Conservation (phyloP, 2,329 filamentous ascomycete species). For the Huntiella bhutanensis region DNA sequence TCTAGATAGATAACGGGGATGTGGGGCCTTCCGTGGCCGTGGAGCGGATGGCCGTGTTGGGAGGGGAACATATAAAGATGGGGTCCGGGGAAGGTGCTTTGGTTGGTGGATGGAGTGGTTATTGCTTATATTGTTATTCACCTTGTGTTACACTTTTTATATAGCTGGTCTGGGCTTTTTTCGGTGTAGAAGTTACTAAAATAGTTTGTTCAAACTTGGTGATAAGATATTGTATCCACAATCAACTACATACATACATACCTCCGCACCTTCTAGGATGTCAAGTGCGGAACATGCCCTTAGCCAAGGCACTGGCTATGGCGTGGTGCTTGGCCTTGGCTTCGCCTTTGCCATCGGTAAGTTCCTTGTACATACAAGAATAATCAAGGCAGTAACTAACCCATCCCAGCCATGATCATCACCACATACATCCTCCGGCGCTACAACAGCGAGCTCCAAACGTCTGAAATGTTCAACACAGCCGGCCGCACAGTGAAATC, state of each 20-base stretch:
- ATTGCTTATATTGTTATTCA: no score
- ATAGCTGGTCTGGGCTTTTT: no score
- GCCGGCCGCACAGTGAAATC: constrained; percentile 78
- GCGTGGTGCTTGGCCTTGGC: constrained; percentile 49
- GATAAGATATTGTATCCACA: neutral
- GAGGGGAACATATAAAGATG: no score
- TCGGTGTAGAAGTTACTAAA: no score
- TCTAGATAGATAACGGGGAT: no score
- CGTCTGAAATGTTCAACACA: constrained; percentile 82
- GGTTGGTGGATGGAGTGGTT: no score
- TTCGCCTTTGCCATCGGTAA: constrained; percentile 29
- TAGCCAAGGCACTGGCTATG: constrained; percentile 40
- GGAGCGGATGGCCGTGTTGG: no score
- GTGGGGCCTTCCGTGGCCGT: no score
- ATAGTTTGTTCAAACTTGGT: no score
- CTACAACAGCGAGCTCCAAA: constrained; percentile 51
- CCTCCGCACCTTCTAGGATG: neutral
- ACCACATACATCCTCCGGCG: constrained; percentile 53
- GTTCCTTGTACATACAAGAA: neutral
- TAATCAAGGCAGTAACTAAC: neutral
- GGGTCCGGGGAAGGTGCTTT: no score
- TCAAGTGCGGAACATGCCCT: constrained; percentile 1
- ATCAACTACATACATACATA: neutral
- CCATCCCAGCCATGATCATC: constrained; percentile 27
- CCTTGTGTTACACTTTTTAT: no score